Base-by-base conservation (phyloP, 371 early-diverging fungal species). In the Fennellomyces sp. region DNA sequence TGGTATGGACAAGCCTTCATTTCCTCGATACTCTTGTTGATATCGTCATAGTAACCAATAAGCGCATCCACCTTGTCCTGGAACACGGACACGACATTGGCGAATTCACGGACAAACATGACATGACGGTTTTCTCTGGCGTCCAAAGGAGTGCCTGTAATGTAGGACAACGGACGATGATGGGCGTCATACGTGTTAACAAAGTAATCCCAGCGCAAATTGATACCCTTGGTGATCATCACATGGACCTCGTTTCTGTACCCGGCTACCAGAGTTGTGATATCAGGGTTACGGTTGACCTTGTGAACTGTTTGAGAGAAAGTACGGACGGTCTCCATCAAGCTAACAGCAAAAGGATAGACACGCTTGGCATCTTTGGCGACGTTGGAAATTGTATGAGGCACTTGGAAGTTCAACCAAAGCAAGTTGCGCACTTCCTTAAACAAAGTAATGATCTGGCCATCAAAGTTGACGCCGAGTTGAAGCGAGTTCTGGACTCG, bases 351-450 rank as follows among this genome's bases (percentile, higher is more conserved):
- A 75, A 91, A 97, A 4, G 99, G 99, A 76, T 98, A 98, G 5
- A 98, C 94, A 17, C 95, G 88, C 70, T 95, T 95, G 45, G 94
- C 97, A 60, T 98, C 98, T 70, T 96, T 96, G 33, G 97, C 96
- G 25, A 95, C 84, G 68, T 91, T 93, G 48, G 91, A 84, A 58
- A 99, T 86, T n/a, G 92, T 88, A 57, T 94, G 93, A 7, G 98
- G 98, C 1, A 99, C 93, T 58, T 86, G 91, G 75, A 92, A 97
- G 27, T 92, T 90, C 17, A 96, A 82, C 95, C 95, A 96, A 3
- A 93, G 65, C 63, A 99, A 74, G 68, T 97, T 94, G 26, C 98
- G 88, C 7, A 97, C 96, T 77, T 99, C 99, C 75, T 98, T 98
- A 79, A 97, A 98, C 52, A 99, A 76, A 0, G 95, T 91, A 58